Percentiles rank a stretch among this genome's conserved stretches.
Conservation (phyloP, 306 rosid genomes). For the Lupinus albus region DNA sequence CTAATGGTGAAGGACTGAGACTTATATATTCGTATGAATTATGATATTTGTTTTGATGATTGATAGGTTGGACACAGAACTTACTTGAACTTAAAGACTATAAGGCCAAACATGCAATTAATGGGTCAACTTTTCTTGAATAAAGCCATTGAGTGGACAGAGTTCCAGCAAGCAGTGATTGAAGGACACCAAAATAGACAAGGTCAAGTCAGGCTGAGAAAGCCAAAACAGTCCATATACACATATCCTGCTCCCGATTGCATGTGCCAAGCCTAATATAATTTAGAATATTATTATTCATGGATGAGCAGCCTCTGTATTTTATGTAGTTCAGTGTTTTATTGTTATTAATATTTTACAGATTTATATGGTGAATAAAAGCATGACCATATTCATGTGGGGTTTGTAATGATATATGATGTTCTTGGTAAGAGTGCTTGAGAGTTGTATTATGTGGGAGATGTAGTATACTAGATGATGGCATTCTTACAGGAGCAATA, state of each 20-base stretch:
- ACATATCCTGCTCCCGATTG: conserved; percentile 96
- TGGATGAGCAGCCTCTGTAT: conserved; percentile 41
- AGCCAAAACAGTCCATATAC: conserved; percentile 88
- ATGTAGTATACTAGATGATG: conserved; percentile 45
- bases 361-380: conserved; percentile 53
- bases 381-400: conserved; percentile 41
- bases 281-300: conserved; percentile 10
- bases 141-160: conserved; percentile 76
- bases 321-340: conserved; percentile 42
- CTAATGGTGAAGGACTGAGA: conserved; percentile 1
- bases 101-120: conserved; percentile 91
- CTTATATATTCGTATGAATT: neutral
- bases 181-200: conserved; percentile 84
- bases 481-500: conserved; percentile 50
- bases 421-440: conserved; percentile 52
- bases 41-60: conserved; percentile 37
- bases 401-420: conserved; percentile 34
- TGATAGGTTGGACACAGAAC: conserved; percentile 94
- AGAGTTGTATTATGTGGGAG: conserved; percentile 43
- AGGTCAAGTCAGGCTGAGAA: conserved; percentile 84
- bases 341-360: conserved; percentile 42
- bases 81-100: conserved; percentile 77
- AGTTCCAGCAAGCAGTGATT: conserved; percentile 65
- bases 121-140: conserved; percentile 93
- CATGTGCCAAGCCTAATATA: conserved; percentile 75